A percentile compares a stretch with the other conserved stretches of the same genome.
Evolutionary conservation across 257 asterid genomes (phyloP).

Genomic region (Gentiana macrophylla): DNA sequence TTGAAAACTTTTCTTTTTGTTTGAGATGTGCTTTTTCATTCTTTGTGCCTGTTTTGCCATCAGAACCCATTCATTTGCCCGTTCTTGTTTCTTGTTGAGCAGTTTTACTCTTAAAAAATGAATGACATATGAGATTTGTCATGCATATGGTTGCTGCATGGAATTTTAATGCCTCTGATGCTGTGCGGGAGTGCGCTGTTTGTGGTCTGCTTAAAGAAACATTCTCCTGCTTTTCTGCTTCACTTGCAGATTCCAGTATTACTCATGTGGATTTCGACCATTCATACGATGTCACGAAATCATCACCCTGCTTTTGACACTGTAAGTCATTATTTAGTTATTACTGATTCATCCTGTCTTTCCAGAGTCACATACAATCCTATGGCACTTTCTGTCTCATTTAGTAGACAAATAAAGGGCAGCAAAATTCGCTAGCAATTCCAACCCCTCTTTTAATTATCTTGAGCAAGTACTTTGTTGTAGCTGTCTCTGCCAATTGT

Average conservation of each 20-base stretch:
- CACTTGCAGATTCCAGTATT: constrained; percentile 69
- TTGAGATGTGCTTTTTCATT: no score
- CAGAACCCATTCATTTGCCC: no score
- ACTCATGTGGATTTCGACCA: constrained; percentile 53
- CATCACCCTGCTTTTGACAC: constrained; percentile 90
- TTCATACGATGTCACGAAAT: constrained; percentile 78
- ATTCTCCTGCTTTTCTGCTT: constrained; percentile 3
- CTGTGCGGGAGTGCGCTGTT: not conserved
- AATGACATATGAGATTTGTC: not conserved
- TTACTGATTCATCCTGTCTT: not conserved
- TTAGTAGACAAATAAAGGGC: no score
- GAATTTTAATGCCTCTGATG: not conserved
- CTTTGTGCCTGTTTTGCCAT: no score
- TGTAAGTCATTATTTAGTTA: constrained; percentile 39
- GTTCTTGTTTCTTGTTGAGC: no score
- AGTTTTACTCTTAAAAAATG: not conserved
- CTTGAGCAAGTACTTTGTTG: no score
- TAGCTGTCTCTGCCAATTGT: no score
- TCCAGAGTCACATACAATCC: no score
- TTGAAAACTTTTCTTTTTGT: no score
- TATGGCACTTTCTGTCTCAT: no score
- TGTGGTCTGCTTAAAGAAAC: not conserved
- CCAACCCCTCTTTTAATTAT: no score
- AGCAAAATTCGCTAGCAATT: no score
- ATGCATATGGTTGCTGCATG: not conserved